These are phyloP conservation scores for Cercospora nicotianae DNA, from an alignment of 2,329 filamentous ascomycete genomes.

Conservation along the genomic window DNA sequence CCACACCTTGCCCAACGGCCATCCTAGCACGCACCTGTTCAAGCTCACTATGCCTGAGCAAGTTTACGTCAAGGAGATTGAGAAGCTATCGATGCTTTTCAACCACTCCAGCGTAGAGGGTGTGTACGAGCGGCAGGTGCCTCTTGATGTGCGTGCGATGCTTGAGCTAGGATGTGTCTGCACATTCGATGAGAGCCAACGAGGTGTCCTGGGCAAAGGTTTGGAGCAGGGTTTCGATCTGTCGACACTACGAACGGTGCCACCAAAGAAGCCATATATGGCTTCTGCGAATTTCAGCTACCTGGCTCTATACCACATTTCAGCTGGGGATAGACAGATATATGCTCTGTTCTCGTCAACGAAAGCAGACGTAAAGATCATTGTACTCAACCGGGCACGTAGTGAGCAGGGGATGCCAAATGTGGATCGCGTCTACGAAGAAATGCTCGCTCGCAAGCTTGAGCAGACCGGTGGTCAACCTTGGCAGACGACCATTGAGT, in stretches of 20 bases:
- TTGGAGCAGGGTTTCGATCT: constrained; percentile 93
- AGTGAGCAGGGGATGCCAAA: constrained; percentile 88
- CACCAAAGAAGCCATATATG: constrained; percentile 72
- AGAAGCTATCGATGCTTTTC: constrained; percentile 79
- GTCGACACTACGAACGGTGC: constrained; percentile 66
- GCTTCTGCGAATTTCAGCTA: constrained; percentile 68
- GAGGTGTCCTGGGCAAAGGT: constrained; percentile 87
- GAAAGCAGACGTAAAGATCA: constrained; percentile 75
- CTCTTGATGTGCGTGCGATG: constrained; percentile 80
- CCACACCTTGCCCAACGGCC: constrained; percentile 90
- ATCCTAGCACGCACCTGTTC: constrained; percentile 90
- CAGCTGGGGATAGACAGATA: constrained; percentile 84
- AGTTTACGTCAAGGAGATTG: constrained; percentile 77
- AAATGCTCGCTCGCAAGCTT: constrained; percentile 66
- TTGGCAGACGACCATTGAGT: constrained; percentile 79
- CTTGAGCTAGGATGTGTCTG: constrained; percentile 88
- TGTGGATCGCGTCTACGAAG: constrained; percentile 80
- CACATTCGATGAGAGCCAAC: constrained; percentile 87
- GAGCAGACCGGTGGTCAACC: constrained; percentile 67
- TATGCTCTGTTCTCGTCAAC: constrained; percentile 90
- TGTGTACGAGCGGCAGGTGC: constrained; percentile 92
- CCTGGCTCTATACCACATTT: constrained; percentile 89
- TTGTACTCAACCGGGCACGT: constrained; percentile 80
- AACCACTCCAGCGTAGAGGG: constrained; percentile 94
- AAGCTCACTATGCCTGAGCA: constrained; percentile 89